Base-by-base conservation (phyloP, 108 stramenopile genomes). In the Cylindrotheca closterium region DNA sequence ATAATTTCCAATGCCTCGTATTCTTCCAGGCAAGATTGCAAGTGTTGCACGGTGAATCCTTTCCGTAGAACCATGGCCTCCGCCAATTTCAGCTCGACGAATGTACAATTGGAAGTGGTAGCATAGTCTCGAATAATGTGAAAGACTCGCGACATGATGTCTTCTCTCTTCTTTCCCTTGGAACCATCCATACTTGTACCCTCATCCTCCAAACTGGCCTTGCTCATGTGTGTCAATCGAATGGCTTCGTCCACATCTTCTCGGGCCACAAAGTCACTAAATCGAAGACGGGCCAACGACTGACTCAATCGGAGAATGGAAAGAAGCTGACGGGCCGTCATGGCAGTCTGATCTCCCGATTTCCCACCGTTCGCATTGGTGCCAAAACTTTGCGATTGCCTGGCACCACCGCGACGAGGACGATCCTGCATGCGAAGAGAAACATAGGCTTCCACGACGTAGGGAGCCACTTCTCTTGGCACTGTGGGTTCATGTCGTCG, bases 241-340 rank as follows among this genome's bases (percentile, higher is more conserved):
- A 98, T 97, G 12, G 99, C 96, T 78, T 99, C 99, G 65, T 97
- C 92, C 0, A 99, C 97, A 67, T 99, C 99, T 53, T 96, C 94
- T 23, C 91, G 80, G n/a, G 90, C 93, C 0, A 99, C 96, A 24
- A 70, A 88, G 33, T 93, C 91, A 24, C 85, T 83, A 67, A 98
- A 98, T 8, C 96, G 90, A 34, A 99, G 87, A 21, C 99, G 90
- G 3, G 97, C 97, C 31, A 98, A 79, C 0, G 97, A 96, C 74
- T 97, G 95, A 46, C 95, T 78, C 68, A 98, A 73, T 51, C 99
- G 96, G 25, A 99, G 79, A 66, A 98, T 98, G 27, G 96, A 97
- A 3, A 99, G 78, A 24, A 99, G 85, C 82, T 98, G 97, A 37
- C 99, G 82, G 4, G 99, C 94, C 19, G 99, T 99, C 94, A 98